Conservation (phyloP, 2,329 filamentous ascomycete species). For the Torrubiella hemipterigena region DNA sequence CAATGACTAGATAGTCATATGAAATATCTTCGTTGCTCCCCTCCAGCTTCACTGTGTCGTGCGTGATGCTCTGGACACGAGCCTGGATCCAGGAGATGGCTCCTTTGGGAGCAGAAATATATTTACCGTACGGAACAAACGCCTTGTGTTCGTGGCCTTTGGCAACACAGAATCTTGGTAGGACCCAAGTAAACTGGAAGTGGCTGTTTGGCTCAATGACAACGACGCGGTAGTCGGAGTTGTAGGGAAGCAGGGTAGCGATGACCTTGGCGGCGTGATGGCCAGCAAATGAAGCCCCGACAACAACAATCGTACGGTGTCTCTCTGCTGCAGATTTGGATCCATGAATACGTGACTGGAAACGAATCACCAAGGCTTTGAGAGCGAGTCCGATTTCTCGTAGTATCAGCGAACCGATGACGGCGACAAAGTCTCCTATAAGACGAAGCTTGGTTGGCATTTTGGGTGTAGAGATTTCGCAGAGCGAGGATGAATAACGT, state of each 20-base stretch:
- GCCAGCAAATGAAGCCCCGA: conserved; percentile 48
- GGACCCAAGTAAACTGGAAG: conserved; percentile 48
- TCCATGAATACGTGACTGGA: conserved; percentile 7
- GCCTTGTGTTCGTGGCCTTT: conserved; percentile 42
- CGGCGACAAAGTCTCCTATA: conserved; percentile 15
- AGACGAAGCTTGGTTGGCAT: conserved; percentile 18
- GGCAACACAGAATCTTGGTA: conserved; percentile 46
- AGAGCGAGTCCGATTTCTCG: conserved; percentile 9
- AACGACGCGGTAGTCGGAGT: conserved; percentile 35
- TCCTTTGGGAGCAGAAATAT: conserved; percentile 21
- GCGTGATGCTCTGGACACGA: conserved; percentile 24
- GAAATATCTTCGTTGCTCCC: conserved; percentile 29
- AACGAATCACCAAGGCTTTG: too few species aligned
- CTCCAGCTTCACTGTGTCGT: conserved; percentile 25
- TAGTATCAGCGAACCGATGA: too few species aligned
- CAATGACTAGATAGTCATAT: conserved; percentile 44
- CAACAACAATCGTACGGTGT: conserved; percentile 31
- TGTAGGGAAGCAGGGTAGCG: conserved; percentile 31
- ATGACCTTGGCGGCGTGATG: conserved; percentile 35
- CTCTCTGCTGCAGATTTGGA: conserved; percentile 7
- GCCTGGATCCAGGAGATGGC: conserved; percentile 28
- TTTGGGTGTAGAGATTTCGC: too few species aligned
- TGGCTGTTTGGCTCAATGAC: conserved; percentile 48
- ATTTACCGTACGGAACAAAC: conserved; percentile 45
- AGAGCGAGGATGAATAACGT: too few species aligned